These are phyloP conservation scores for Mycena belliarum DNA, from an alignment of 768 basidiomycete genomes.

Conservation along the genomic window DNA sequence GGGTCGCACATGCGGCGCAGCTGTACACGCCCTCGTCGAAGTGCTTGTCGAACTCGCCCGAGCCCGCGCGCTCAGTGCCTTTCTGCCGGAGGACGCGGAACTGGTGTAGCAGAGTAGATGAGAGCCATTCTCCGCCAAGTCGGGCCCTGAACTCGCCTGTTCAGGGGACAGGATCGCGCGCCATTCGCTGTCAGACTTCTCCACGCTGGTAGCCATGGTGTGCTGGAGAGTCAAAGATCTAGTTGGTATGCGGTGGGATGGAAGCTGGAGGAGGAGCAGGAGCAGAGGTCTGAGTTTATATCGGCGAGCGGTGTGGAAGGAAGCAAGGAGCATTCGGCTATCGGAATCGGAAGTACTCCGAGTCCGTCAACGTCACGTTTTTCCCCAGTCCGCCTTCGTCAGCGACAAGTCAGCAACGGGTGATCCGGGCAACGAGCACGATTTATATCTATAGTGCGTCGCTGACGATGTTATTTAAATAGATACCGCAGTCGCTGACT, in stretches of 20 bases:
- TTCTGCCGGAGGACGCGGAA: conserved; percentile 86
- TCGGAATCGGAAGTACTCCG: no score
- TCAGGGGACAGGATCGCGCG: conserved; percentile 74
- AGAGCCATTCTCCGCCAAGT: background rate
- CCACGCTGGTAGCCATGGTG: conserved; percentile 37
- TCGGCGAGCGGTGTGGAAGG: background rate
- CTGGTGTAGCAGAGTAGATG: conserved; percentile 37
- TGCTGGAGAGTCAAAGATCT: conserved; percentile 15
- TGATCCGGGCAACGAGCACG: no score
- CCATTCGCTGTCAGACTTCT: conserved; percentile 81
- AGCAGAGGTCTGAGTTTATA: conserved; percentile 3
- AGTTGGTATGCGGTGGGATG: background rate
- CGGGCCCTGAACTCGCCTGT: conserved; percentile 55
- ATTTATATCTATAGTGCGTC: no score
- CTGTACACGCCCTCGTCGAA: conserved; percentile 65
- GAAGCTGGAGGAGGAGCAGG: background rate
- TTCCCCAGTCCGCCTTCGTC: no score
- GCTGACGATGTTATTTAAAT: no score
- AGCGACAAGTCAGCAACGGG: no score
- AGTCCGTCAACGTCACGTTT: no score
- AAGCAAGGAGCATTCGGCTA: background rate
- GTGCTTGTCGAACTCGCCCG: conserved; percentile 79
- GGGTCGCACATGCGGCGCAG: conserved; percentile 80
- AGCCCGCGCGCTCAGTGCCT: conserved; percentile 79
- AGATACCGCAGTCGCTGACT: no score